phyloP scores from a whole-genome alignment of 305 asterid species.

The Lippia alba region DNA sequence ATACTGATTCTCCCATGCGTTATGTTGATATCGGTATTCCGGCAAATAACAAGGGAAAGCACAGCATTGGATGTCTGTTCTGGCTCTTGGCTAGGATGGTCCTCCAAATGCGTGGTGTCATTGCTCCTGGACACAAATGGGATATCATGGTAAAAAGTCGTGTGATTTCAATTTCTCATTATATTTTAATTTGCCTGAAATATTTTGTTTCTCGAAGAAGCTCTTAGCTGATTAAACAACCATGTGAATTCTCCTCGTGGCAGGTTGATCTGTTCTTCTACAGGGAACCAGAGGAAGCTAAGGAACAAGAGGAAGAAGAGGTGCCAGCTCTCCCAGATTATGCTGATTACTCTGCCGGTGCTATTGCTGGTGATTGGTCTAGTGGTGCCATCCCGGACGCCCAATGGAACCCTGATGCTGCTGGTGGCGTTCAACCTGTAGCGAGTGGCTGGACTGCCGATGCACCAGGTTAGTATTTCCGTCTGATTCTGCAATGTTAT shows the following conservation, averaged over 20 bases:
- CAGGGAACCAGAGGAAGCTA: slow-evolving; percentile 65
- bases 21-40: slow-evolving; percentile 64
- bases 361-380: slow-evolving; percentile 53
- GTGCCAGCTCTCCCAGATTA: slow-evolving; percentile 50
- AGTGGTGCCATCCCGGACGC: slow-evolving; percentile 50
- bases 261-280: slow-evolving; percentile 70
- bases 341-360: slow-evolving; percentile 46
- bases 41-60: slow-evolving; percentile 64
- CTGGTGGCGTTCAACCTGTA: slow-evolving; percentile 35
- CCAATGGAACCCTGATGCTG: slow-evolving; percentile 47
- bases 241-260: slow-evolving; percentile 14
- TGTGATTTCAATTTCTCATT: neutral
- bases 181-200: neutral
- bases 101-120: slow-evolving; percentile 58
- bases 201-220: neutral
- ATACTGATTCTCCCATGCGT: slow-evolving; percentile 60
- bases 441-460: slow-evolving; percentile 50
- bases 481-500: neutral
- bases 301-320: slow-evolving; percentile 58
- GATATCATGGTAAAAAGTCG: slow-evolving; percentile 49
- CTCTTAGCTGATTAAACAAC: neutral
- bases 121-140: slow-evolving; percentile 56
- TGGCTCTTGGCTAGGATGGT: slow-evolving; percentile 67
- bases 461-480: slow-evolving; percentile 38
- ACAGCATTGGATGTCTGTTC: slow-evolving; percentile 61